These are phyloP conservation scores for Boletus rubescentipes DNA, from an alignment of 768 basidiomycete genomes.

Conservation along the genomic window DNA sequence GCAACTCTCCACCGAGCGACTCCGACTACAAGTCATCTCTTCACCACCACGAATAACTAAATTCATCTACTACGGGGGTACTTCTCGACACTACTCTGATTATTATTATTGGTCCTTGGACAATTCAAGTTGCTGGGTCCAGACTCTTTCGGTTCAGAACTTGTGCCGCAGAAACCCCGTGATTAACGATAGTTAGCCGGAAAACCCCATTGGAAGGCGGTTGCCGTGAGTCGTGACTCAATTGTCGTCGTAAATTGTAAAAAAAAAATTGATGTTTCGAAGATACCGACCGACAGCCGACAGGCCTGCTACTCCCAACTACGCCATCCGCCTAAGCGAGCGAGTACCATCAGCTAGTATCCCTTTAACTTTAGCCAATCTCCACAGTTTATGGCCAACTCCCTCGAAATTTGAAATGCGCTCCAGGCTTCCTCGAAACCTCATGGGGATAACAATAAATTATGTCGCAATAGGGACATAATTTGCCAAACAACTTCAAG, in stretches of 20 bases:
- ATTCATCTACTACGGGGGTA: neutral
- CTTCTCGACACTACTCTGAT: neutral
- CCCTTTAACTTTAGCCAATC: no score
- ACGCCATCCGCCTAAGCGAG: no score
- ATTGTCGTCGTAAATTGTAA: no score
- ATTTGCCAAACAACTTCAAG: no score
- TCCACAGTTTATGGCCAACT: no score
- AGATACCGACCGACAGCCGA: no score
- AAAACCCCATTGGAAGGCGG: neutral
- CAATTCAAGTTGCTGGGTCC: neutral
- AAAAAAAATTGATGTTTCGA: no score
- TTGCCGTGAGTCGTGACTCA: neutral
- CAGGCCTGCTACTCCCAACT: no score
- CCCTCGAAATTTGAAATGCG: no score
- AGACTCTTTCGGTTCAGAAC: neutral
- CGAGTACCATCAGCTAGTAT: no score
- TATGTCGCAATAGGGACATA: neutral
- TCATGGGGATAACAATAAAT: neutral
- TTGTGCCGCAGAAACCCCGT: neutral
- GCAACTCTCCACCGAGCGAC: neutral
- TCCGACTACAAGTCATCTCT: no score
- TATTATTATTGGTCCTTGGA: neutral
- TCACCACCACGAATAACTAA: neutral
- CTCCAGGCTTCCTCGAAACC: no score
- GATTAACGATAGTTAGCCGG: neutral